Conservation (phyloP, 192 early-diverging fungal species). For the Mortierella alpina region DNA sequence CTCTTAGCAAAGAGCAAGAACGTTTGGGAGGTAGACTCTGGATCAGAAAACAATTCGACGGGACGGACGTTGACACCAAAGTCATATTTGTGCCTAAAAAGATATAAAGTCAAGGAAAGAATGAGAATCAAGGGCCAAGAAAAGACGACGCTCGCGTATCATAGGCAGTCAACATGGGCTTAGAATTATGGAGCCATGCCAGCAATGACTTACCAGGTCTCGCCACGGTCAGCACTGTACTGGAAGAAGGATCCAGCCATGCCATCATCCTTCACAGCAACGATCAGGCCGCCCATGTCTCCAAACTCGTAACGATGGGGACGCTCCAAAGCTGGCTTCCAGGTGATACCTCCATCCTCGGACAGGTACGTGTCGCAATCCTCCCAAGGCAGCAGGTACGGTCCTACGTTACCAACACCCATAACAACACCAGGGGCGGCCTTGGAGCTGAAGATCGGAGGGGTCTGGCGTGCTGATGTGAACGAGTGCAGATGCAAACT, state of each 20-base stretch:
- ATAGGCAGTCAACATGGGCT: too few relatives aligned
- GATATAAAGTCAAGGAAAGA: neutral
- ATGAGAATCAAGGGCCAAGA: neutral
- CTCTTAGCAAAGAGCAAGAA: constrained; percentile 66
- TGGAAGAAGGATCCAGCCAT: constrained; percentile 63
- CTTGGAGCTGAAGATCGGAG: constrained; percentile 77
- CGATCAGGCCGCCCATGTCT: constrained; percentile 84
- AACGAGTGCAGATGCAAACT: constrained; percentile 89
- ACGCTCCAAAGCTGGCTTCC: constrained; percentile 72
- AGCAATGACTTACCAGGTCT: constrained; percentile 67
- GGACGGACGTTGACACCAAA: constrained; percentile 67
- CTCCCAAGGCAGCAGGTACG: constrained; percentile 72
- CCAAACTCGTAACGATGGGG: constrained; percentile 88
- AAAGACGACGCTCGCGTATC: too few relatives aligned
- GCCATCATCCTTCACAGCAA: constrained; percentile 72
- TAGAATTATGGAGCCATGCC: too few relatives aligned
- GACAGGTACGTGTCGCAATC: constrained; percentile 90
- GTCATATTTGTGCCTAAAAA: constrained; percentile 49
- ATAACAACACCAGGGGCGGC: constrained; percentile 87
- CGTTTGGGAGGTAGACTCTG: constrained; percentile 78
- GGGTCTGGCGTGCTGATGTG: constrained; percentile 73
- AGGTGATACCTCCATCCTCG: constrained; percentile 84
- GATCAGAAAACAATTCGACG: constrained; percentile 80
- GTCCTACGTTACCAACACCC: constrained; percentile 91
- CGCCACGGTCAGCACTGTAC: constrained; percentile 85